Evolutionary conservation across 257 asterid species (phyloP), one percentile per base, ranked within the genome.

Genomic region (Coffea eugenioides): DNA sequence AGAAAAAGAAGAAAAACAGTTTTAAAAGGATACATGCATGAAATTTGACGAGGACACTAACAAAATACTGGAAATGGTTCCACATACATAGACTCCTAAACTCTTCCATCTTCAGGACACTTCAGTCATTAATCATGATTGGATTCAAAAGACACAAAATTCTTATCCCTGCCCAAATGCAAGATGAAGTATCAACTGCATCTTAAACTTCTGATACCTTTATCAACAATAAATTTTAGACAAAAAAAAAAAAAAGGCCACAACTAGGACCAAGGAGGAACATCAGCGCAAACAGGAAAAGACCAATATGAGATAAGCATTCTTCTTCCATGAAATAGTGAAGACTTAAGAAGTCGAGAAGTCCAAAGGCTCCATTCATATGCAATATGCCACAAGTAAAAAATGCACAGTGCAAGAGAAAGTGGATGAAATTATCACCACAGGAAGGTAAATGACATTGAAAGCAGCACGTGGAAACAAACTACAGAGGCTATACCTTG

Each of bases 401-500:
- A 51, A 77, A 49, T 46, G 51, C 69, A 12, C 18, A 23, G 4
- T 10, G n/a, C 59, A 75, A 75, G 25, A 61, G 79, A 61, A 43
- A 65, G 31, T 31, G 2, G 65, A 23, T 64, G 41, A 1, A 76
- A 9, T 61, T 76, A 43, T n/a, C n/a, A 23, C 23, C 23, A 15
- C 12, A 62, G 20, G 27, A 31, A n/a, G 18, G 5, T 48, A 79
- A 59, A 57, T n/a, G 70, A 23, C 48, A 70, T 48, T 23, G 49
- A 23, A n/a, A 65, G 62, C 6, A 21, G 52, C 73, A 39, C 21
- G 20, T 70, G 15, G 13, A 16, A 48, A 48, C 41, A 48, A 14
- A 48, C 23, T 51, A 78, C 62, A 80, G 51, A 48, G 41, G 46
- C 57, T 66, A 45, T 90, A 92, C 98, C 98, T 92, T 94, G 89